A percentile compares a stretch with the other conserved stretches of the same genome.
These are phyloP conservation scores for Aeminium ludgeri DNA, from an alignment of 495 filamentous ascomycete species.

Conservation along the genomic window DNA sequence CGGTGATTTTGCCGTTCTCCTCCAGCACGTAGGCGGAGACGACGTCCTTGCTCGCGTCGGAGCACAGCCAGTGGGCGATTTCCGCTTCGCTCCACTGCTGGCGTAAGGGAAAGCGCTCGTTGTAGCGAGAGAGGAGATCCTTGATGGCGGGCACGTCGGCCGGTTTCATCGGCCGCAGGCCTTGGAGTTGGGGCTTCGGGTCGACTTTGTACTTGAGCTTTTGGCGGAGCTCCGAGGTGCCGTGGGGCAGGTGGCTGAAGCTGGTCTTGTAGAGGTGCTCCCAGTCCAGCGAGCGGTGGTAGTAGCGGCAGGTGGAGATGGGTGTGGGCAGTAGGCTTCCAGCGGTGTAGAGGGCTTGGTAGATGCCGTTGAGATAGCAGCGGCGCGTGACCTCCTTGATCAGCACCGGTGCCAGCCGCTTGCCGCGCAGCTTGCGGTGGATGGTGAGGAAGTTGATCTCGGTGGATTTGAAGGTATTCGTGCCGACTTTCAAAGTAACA, in stretches of 20 bases:
- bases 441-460: slow-evolving; percentile 97
- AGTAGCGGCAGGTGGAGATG: slow-evolving; percentile 83
- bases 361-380: slow-evolving; percentile 67
- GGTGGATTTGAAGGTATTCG: slow-evolving; percentile 54
- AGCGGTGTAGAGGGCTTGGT: slow-evolving; percentile 88
- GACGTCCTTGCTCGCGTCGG: slow-evolving; percentile 49
- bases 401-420: slow-evolving; percentile 76
- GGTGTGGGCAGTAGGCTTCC: slow-evolving; percentile 81
- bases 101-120: slow-evolving; percentile 65
- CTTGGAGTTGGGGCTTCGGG: slow-evolving; percentile 46
- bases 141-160: slow-evolving; percentile 67
- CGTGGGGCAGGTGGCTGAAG: slow-evolving; percentile 66
- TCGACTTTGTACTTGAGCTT: slow-evolving; percentile 66
- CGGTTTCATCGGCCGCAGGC: slow-evolving; percentile 62
- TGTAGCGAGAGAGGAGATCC: slow-evolving; percentile 57
- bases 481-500: slow-evolving; percentile 59
- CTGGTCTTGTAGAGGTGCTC: slow-evolving; percentile 83
- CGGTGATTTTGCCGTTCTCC: slow-evolving; percentile 64
- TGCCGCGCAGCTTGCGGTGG: slow-evolving; percentile 90
- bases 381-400: slow-evolving; percentile 94
- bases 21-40: slow-evolving; percentile 89
- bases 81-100: slow-evolving; percentile 66
- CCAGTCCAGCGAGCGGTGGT: slow-evolving; percentile 85
- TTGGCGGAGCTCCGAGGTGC: slow-evolving; percentile 67
- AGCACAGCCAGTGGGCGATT: slow-evolving; percentile 66